Evolutionary conservation across 371 early-diverging fungal genomes (phyloP).

Genomic region (Mortierella sp.): DNA sequence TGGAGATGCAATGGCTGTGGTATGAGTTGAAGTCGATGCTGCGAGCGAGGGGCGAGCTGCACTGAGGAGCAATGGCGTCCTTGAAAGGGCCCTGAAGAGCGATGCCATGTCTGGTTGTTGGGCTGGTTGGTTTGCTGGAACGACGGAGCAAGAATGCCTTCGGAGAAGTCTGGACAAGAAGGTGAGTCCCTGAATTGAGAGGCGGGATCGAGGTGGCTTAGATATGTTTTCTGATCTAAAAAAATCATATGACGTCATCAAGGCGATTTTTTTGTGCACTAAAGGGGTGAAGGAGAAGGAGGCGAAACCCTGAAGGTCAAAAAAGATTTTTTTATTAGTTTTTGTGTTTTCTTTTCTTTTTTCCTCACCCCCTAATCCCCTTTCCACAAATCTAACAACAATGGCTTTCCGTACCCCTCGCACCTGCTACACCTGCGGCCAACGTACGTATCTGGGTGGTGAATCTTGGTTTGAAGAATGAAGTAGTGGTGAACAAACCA

Average conservation of each 20-base stretch:
- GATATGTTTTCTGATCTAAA: neutral
- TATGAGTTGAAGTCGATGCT: neutral
- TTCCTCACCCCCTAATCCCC: conserved; percentile 19
- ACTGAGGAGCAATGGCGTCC: conserved; percentile 41
- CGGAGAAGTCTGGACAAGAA: neutral
- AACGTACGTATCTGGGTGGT: conserved; percentile 49
- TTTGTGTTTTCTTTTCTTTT: conserved; percentile 23
- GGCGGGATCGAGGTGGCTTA: neutral
- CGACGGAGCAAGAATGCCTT: neutral
- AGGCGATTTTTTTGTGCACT: neutral
- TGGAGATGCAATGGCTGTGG: conserved; percentile 13
- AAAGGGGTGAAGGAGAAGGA: neutral
- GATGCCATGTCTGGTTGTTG: conserved; percentile 35
- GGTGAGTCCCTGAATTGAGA: neutral
- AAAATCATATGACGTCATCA: conserved; percentile 7
- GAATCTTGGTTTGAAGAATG: conserved; percentile 25
- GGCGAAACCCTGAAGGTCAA: neutral
- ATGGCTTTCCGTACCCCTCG: conserved; percentile 57
- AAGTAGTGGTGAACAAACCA: neutral
- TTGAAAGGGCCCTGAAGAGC: conserved; percentile 49
- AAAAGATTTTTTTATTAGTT: conserved; percentile 10
- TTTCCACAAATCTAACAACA: conserved; percentile 3
- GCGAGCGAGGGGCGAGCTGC: conserved; percentile 26
- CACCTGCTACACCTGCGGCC: conserved; percentile 58
- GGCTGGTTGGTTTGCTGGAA: conserved; percentile 8